Percentiles rank a stretch among this genome's conserved stretches.
phyloP scores from a whole-genome alignment of 371 early-diverging fungal species.

The Rhizomucor miehei region DNA sequence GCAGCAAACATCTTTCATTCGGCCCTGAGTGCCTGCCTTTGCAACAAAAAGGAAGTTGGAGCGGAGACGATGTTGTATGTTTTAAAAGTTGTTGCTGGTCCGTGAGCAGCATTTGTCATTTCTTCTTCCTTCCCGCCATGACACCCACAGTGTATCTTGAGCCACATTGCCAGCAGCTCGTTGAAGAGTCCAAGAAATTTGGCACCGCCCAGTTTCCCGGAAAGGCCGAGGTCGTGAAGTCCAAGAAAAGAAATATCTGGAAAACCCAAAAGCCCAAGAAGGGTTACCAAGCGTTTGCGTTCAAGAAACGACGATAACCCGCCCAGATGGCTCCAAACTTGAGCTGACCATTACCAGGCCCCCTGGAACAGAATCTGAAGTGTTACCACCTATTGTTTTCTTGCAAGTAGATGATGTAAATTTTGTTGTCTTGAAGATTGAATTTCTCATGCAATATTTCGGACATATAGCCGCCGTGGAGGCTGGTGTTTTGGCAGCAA shows the following conservation, averaged over 20 bases:
- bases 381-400: conserved; percentile 7
- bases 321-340: conserved; percentile 1
- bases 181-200: no score
- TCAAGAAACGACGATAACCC: no score
- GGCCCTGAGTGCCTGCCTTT: no score
- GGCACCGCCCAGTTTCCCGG: no score
- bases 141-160: background rate
- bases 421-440: background rate
- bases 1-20: no score
- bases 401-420: conserved; percentile 2
- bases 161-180: background rate
- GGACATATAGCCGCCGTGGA: conserved; percentile 21
- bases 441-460: background rate
- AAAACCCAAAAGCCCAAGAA: no score
- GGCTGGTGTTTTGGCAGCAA: conserved; percentile 18
- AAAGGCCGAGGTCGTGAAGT: no score
- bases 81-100: no score
- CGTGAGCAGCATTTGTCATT: background rate
- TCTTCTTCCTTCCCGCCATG: background rate
- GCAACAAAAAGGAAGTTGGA: no score
- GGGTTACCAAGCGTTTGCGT: no score
- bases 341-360: conserved; percentile 7
- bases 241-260: no score
- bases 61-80: no score
- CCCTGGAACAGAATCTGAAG: background rate